phyloP scores from a whole-genome alignment of 768 basidiomycete genomes.

The Auricularia cornea region DNA sequence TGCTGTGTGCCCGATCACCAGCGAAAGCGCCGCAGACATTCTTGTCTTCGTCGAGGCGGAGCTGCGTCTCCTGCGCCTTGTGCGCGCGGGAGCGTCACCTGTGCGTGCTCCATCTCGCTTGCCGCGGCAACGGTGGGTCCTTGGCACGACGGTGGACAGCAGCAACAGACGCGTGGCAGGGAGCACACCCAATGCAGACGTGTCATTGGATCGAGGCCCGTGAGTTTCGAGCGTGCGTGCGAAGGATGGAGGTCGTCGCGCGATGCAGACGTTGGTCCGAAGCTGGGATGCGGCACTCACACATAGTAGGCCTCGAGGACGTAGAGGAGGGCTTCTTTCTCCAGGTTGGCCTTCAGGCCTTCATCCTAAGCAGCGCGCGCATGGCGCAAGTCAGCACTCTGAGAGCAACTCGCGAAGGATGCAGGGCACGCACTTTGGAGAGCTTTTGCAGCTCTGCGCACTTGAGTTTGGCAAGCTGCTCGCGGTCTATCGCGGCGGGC shows the following conservation, averaged over 20 bases:
- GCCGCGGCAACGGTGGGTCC: too few relatives aligned
- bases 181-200: too few relatives aligned
- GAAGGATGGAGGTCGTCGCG: too few relatives aligned
- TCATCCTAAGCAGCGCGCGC: conserved; percentile 51
- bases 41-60: conserved; percentile 41
- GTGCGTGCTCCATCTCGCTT: too few relatives aligned
- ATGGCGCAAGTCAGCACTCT: not conserved
- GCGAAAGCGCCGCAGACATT: not conserved
- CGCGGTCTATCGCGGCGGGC: conserved; percentile 20
- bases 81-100: too few relatives aligned
- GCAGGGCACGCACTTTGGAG: conserved; percentile 42
- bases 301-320: conserved; percentile 46
- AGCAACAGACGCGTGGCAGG: too few relatives aligned
- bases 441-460: conserved; percentile 47
- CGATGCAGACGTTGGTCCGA: too few relatives aligned
- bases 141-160: too few relatives aligned
- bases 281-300: conserved; percentile 8
- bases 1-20: not conserved
- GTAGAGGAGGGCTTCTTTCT: conserved; percentile 71
- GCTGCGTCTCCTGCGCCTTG: too few relatives aligned
- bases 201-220: too few relatives aligned
- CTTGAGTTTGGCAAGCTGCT: conserved; percentile 45
- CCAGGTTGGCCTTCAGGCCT: conserved; percentile 75
- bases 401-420: not conserved
- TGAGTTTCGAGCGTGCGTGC: too few relatives aligned